These are phyloP conservation scores for Sporothrix pallida DNA, from an alignment of 2,329 filamentous ascomycete species.

Conservation along the genomic window DNA sequence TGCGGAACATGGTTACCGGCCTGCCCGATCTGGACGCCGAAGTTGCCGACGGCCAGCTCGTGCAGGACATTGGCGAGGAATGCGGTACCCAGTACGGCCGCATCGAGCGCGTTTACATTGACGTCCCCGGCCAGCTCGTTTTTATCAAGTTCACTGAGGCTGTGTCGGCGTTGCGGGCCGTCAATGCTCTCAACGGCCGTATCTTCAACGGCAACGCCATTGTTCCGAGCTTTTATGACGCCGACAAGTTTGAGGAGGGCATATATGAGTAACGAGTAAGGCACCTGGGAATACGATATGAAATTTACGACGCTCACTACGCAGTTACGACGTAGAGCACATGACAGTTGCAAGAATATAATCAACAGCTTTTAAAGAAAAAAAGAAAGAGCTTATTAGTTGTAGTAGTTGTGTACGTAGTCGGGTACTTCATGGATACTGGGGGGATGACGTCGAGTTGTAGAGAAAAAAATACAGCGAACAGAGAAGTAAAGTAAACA, in stretches of 20 bases:
- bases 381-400: constrained; percentile 37
- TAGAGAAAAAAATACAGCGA: neutral
- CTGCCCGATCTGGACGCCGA: constrained; percentile 79
- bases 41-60: constrained; percentile 69
- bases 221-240: constrained; percentile 79
- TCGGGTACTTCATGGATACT: constrained; percentile 30
- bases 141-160: constrained; percentile 93
- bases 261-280: constrained; percentile 33
- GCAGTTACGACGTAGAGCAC: neutral
- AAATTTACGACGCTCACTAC: neutral
- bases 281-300: neutral
- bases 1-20: constrained; percentile 84
- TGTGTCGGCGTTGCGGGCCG: constrained; percentile 82
- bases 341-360: neutral
- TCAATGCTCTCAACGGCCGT: constrained; percentile 86
- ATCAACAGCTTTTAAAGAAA: neutral
- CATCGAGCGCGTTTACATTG: constrained; percentile 79
- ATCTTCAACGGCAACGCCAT: constrained; percentile 89
- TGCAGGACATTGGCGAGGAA: constrained; percentile 95
- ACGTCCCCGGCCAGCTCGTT: constrained; percentile 68
- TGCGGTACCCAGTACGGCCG: constrained; percentile 81
- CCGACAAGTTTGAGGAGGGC: constrained; percentile 79
- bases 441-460: constrained; percentile 23
- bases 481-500: constrained; percentile 12
- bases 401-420: constrained; percentile 36